Percentiles rank a stretch among this genome's conserved stretches.
Evolutionary conservation across 2,329 filamentous ascomycete species (phyloP).

Genomic region (Fusarium chlamydosporum): DNA sequence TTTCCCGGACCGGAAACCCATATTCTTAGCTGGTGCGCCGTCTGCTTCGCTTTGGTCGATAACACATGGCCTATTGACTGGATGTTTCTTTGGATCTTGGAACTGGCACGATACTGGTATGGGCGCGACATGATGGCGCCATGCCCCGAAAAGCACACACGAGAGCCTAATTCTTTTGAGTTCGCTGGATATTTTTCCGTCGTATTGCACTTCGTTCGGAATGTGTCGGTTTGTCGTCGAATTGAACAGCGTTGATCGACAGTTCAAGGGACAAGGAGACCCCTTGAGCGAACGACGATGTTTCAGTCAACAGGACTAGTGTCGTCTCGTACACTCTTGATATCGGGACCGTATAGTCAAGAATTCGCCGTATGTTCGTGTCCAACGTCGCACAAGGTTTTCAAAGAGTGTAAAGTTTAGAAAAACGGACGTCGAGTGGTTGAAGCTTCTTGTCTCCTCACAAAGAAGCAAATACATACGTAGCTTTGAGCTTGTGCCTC

Average conservation of each 20-base stretch:
- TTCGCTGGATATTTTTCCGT: not conserved
- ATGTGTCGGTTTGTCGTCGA: conserved; percentile 9
- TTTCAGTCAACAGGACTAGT: conserved; percentile 15
- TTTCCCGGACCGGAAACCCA: conserved; percentile 61
- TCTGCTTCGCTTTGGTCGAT: conserved; percentile 40
- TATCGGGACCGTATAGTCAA: not conserved
- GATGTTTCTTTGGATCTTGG: conserved; percentile 35
- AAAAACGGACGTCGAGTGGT: conserved; percentile 26
- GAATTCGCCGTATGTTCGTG: not conserved
- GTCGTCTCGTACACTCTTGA: conserved; percentile 8
- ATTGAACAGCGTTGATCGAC: conserved; percentile 30
- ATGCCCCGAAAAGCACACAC: conserved; percentile 43
- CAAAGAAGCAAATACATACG: conserved; percentile 32
- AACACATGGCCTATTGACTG: conserved; percentile 47
- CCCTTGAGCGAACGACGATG: conserved; percentile 30
- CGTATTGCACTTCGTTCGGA: conserved; percentile 14
- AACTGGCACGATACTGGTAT: conserved; percentile 39
- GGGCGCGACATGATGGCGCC: conserved; percentile 53
- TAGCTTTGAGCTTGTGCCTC: conserved; percentile 28
- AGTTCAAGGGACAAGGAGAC: conserved; percentile 35
- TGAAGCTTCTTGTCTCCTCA: conserved; percentile 24
- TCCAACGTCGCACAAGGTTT: conserved; percentile 2
- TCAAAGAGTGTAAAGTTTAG: conserved; percentile 12
- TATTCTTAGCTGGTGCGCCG: conserved; percentile 55
- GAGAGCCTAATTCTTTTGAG: not conserved